Evolutionary conservation across 345 rosid genomes (phyloP).

Genomic region (Microcos paniculata): DNA sequence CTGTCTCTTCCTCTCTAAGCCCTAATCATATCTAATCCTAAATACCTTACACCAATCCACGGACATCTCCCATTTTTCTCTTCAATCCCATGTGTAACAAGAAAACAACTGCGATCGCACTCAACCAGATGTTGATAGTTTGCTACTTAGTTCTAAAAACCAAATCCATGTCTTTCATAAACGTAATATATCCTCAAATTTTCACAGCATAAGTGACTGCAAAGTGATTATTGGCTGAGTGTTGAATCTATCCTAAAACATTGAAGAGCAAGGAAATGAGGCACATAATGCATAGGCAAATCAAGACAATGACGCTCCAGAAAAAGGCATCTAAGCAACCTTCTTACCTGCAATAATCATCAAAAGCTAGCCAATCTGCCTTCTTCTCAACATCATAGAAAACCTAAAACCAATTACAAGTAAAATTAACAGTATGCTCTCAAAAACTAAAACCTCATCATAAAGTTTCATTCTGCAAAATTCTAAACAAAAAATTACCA

Average conservation of each 20-base stretch:
- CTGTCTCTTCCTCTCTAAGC: background rate
- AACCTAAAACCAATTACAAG: conserved; percentile 34
- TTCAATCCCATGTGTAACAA: background rate
- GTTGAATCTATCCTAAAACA: background rate
- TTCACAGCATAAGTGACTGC: background rate
- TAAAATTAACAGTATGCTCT: background rate
- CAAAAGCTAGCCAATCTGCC: conserved; percentile 68
- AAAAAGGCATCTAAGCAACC: conserved; percentile 11
- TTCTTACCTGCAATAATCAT: conserved; percentile 74
- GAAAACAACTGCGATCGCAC: background rate
- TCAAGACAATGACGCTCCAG: background rate
- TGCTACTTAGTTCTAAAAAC: no score
- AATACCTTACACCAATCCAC: background rate
- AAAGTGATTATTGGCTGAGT: background rate
- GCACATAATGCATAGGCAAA: background rate
- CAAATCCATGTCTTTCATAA: background rate
- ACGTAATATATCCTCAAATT: background rate
- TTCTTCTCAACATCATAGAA: conserved; percentile 65
- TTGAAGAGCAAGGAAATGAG: background rate
- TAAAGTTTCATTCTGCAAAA: background rate
- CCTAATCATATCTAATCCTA: background rate
- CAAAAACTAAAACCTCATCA: background rate
- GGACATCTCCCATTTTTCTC: background rate
- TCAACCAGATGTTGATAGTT: background rate
- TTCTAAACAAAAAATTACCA: background rate